Evolutionary conservation across 441 rosid species (phyloP), one percentile per base, ranked within the genome.

Genomic region (Metrosideros polymorpha): DNA sequence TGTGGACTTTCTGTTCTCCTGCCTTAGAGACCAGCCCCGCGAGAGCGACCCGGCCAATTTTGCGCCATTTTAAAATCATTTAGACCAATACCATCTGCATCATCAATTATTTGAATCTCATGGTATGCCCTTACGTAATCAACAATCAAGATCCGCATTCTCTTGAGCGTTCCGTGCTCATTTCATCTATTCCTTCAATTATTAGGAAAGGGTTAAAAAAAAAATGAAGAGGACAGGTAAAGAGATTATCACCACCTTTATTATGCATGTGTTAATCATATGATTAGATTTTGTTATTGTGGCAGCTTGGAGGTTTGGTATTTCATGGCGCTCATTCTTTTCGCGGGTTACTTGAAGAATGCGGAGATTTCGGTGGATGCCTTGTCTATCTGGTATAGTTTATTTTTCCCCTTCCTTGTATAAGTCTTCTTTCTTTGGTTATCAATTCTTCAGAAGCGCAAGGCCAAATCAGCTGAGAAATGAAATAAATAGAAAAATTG

Each of bases 251-350:
- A n/a, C n/a, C n/a, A n/a, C 76, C 25, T 61, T 8, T 18, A 18
- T 18, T 63, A 32, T 39, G 12, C 4, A 1, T 5, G 14, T 35
- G 27, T 22, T 35, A 35, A 66, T 9, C 79, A 19, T 35, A 22
- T 35, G 6, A 35, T 19, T 19, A 22, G 15, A 35, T 35, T 10
- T 12, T 10, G 79, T 2, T 84, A 3, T 63, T 9, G 77, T 30
- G 77, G 91, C 92, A 95, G 99, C 86, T 91, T 97, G 88, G 99
- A 97, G 87, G 45, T 95, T 1, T 96, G 98, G 99, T 97, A 95
- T 84, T 95, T 88, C 77, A 95, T 90, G 97, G 97, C 93, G 51
- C 61, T 97, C 43, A 91, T 97, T 77, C 88, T 97, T 30, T 92
- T 97, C 54, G 97, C 98, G 35, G 98, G 99, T 55, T 95, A 94